These are phyloP conservation scores for Syncephalastrum sp. DNA, from an alignment of 371 early-diverging fungal species.

Conservation along the genomic window DNA sequence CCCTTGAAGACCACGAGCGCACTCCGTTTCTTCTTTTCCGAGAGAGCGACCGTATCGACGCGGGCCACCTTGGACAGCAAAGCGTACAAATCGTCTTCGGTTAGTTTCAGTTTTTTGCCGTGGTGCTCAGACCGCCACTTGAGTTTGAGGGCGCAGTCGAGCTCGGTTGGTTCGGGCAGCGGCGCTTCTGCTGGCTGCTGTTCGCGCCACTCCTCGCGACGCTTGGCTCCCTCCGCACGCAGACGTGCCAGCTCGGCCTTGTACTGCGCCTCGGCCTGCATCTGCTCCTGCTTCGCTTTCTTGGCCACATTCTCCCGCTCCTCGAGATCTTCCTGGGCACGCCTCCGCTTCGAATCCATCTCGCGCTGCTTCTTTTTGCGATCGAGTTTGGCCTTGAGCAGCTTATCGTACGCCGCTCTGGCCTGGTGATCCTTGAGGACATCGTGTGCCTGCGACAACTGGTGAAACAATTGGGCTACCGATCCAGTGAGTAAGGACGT, in stretches of 20 bases:
- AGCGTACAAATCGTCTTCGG: slow-evolving; percentile 23
- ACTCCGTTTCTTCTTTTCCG: slow-evolving; percentile 38
- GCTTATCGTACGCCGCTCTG: slow-evolving; percentile 41
- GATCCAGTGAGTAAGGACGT: neutral
- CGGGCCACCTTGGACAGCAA: slow-evolving; percentile 28
- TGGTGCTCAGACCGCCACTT: slow-evolving; percentile 34
- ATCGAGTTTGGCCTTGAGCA: slow-evolving; percentile 39
- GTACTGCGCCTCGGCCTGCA: slow-evolving; percentile 42
- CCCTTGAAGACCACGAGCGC: slow-evolving; percentile 44
- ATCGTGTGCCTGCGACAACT: slow-evolving; percentile 36
- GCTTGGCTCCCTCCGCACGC: slow-evolving; percentile 40
- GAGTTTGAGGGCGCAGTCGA: slow-evolving; percentile 42
- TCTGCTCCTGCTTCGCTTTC: slow-evolving; percentile 32
- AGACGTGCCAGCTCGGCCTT: slow-evolving; percentile 42
- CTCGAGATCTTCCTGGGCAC: slow-evolving; percentile 45
- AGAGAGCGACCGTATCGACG: slow-evolving; percentile 38
- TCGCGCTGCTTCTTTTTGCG: slow-evolving; percentile 41
- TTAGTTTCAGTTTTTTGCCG: slow-evolving; percentile 35
- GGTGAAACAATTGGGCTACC: slow-evolving; percentile 40
- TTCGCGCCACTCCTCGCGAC: slow-evolving; percentile 43
- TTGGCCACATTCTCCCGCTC: slow-evolving; percentile 40
- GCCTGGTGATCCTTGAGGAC: slow-evolving; percentile 32
- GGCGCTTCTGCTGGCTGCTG: slow-evolving; percentile 10
- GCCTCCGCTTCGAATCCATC: slow-evolving; percentile 47
- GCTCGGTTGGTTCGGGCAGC: slow-evolving; percentile 32